Evolutionary conservation across 768 basidiomycete species (phyloP), one percentile per base, ranked within the genome.

Genomic region (Hygrophoropsis aurantiaca): DNA sequence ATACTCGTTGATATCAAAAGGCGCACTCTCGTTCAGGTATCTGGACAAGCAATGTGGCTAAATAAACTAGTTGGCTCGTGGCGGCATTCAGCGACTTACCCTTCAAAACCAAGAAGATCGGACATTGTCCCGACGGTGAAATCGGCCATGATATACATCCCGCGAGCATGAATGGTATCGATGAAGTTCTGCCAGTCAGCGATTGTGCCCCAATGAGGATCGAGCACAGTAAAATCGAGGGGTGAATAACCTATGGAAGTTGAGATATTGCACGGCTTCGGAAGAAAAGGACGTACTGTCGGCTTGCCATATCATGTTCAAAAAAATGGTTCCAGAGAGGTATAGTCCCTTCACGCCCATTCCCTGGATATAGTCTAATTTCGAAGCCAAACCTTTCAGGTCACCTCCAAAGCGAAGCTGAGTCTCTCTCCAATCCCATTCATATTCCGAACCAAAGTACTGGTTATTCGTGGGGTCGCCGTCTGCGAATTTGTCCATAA

Each of bases 221-320:
- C 94, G 27, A 94, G 69, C 5, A 94, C 82, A 40, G 82, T 84
- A 57, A 95, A 92, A 64, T 97, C 94, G 50, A 97, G 77, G 4
- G 93, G 90, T 20, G 94, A 97, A 64, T 95, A 97, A 68, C 92
- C 92, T 90, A 47, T 18, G 51, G 36, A 25, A 8, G 5, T 1
- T 32, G 3, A n/a, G 7, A 36, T 38, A 44, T 45, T 53, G 54
- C 26, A 47, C 51, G 40, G 42, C 39, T 33, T 9, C 30, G 33
- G 39, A 23, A 46, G 47, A 53, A 5, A 21, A 43, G 23, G 32
- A 33, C 36, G 33, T 23, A 94, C 93, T 92, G 78, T 95, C 93
- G 3, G 91, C 87, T 61, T 94, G 87, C 93, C 93, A 95, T n/a
- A 91, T 68, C 93, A 94, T 94, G 77, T 95, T 95, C 51, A 97